Evolutionary conservation across 208 protist species (phyloP).

Genomic region (Crithidia mellificae): DNA sequence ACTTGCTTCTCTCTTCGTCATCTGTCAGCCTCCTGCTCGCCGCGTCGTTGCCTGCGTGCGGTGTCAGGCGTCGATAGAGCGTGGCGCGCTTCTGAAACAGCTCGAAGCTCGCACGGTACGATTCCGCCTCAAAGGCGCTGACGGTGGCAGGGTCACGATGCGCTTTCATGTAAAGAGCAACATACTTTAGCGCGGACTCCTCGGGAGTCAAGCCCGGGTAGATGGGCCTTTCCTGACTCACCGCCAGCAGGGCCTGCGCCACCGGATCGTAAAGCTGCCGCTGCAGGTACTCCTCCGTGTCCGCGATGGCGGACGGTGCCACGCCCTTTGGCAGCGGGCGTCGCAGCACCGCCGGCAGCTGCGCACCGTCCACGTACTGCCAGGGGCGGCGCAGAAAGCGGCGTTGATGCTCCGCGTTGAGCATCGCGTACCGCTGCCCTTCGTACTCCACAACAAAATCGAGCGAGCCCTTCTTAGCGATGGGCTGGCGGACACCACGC

Average conservation of each 20-base stretch:
- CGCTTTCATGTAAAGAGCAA: slow-evolving; percentile 89
- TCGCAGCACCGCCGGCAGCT: slow-evolving; percentile 67
- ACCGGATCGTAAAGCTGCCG: slow-evolving; percentile 86
- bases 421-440: slow-evolving; percentile 71
- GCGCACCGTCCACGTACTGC: slow-evolving; percentile 73
- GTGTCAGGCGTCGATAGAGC: slow-evolving; percentile 44
- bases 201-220: slow-evolving; percentile 84
- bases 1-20: background rate
- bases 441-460: slow-evolving; percentile 77
- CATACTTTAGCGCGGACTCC: slow-evolving; percentile 88
- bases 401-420: slow-evolving; percentile 47
- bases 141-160: slow-evolving; percentile 62
- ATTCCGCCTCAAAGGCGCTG: slow-evolving; percentile 57
- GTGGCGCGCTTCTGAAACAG: slow-evolving; percentile 60
- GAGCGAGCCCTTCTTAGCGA: slow-evolving; percentile 61
- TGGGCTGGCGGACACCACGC: slow-evolving; percentile 73
- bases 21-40: background rate
- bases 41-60: background rate
- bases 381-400: slow-evolving; percentile 85
- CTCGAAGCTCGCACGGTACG: slow-evolving; percentile 71
- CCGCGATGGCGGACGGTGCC: slow-evolving; percentile 18
- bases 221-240: slow-evolving; percentile 61
- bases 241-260: slow-evolving; percentile 78
- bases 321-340: slow-evolving; percentile 53
- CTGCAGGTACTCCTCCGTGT: slow-evolving; percentile 79